Base-by-base conservation (phyloP, 106 monocot species). In the Acorus gramineus region DNA sequence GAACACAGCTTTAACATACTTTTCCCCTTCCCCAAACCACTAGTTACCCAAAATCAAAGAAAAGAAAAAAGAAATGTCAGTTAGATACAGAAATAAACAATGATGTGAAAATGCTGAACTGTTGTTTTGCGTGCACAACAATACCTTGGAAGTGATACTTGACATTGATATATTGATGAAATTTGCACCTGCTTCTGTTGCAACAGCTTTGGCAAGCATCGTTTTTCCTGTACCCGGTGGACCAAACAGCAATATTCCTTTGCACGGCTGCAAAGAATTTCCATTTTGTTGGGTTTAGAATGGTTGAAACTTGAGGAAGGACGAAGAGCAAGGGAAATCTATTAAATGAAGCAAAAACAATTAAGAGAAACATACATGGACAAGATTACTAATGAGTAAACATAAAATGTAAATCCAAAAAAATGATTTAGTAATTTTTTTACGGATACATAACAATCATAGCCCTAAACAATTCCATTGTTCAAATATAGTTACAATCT, bases 91-190 rank as follows among this genome's bases (percentile, higher is more conserved):
- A 28, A 28, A 28, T 28, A 28, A 28, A 28, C 28, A 28, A 59
- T 42, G 59, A 7, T 42, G 44, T 42, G 43, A 2, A 59, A 7
- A 43, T 55, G 6, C 46, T 2, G 46, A 12, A 69, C 3, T 10
- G 49, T n/a, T 10, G 2, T 47, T 48, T 46, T 61, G 14, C 44
- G 48, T 53, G 49, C 4, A 3, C 62, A 60, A 47, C 61, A 55
- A 43, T 79, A 85, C 93, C 93, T 93, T 93, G 7, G 93, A 93
- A n/a, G 93, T 84, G 50, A 93, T 93, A 73, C 96, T 98, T 57
- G 96, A 98, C 96, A 98, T 98, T 52, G 96, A 98, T 83, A 98
- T 79, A 69, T 98, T 98, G 74, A 98, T 98, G 54, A 98, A 98
- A 65, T 98, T 91, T 59, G 96, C 96, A 54, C 96, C 94, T 53